These are phyloP conservation scores for Penicillium angulare DNA, from an alignment of 495 filamentous ascomycete genomes.

Conservation along the genomic window DNA sequence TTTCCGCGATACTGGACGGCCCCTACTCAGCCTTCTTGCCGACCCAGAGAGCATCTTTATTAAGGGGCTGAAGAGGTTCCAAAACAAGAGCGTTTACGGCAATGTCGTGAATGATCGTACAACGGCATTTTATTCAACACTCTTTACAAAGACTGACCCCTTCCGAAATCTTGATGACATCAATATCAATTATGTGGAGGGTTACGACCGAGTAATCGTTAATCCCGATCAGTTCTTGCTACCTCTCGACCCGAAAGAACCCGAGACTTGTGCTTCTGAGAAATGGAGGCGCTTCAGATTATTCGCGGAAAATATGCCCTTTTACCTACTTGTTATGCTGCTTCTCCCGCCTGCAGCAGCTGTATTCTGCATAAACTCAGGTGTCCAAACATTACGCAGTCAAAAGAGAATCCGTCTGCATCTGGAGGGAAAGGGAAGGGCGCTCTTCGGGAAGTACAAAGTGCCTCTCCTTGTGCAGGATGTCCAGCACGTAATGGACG, in stretches of 20 bases:
- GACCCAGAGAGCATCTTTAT: slow-evolving; percentile 87
- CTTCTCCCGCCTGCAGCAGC: slow-evolving; percentile 67
- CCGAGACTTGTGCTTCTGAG: slow-evolving; percentile 29
- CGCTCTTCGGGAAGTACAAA: slow-evolving; percentile 64
- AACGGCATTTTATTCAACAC: slow-evolving; percentile 78
- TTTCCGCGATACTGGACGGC: slow-evolving; percentile 77
- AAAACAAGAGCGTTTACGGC: slow-evolving; percentile 70
- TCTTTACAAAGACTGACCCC: slow-evolving; percentile 70
- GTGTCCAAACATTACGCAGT: slow-evolving; percentile 70
- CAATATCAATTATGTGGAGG: slow-evolving; percentile 67
- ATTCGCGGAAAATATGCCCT: slow-evolving; percentile 46
- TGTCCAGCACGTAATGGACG: slow-evolving; percentile 68
- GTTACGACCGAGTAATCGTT: slow-evolving; percentile 74
- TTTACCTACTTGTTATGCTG: slow-evolving; percentile 59
- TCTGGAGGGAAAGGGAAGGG: slow-evolving; percentile 64
- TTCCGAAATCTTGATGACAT: slow-evolving; percentile 63
- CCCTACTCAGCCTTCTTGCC: slow-evolving; percentile 76
- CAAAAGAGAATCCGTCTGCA: slow-evolving; percentile 71
- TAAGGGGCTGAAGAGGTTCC: slow-evolving; percentile 70
- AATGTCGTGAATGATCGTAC: slow-evolving; percentile 84
- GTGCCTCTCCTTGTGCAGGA: slow-evolving; percentile 74
- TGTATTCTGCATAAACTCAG: slow-evolving; percentile 71
- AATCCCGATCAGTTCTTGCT: slow-evolving; percentile 64
- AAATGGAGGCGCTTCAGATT: slow-evolving; percentile 27
- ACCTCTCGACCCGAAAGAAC: slow-evolving; percentile 33